Percentiles rank a stretch among this genome's conserved stretches.
These are phyloP conservation scores for Leccinum barrowsii DNA, from an alignment of 768 basidiomycete genomes.

Conservation along the genomic window DNA sequence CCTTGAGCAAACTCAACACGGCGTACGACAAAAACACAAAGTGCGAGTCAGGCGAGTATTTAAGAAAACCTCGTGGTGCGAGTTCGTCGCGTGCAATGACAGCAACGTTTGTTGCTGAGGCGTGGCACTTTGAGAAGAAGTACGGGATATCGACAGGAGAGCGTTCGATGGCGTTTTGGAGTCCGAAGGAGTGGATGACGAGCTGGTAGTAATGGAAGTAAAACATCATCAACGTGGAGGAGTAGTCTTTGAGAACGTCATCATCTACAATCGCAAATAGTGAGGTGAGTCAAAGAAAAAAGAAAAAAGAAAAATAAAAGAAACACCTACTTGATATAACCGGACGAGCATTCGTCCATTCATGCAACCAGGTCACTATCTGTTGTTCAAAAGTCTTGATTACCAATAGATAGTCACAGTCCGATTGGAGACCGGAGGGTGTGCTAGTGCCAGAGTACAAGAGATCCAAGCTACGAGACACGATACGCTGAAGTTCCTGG, in stretches of 20 bases:
- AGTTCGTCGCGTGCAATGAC: slow-evolving; percentile 74
- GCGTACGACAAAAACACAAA: slow-evolving; percentile 94
- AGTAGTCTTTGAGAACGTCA: slow-evolving; percentile 26
- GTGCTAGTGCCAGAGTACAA: slow-evolving; percentile 81
- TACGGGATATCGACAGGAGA: slow-evolving; percentile 70
- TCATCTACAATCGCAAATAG: slow-evolving; percentile 18
- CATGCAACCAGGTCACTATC: slow-evolving; percentile 57
- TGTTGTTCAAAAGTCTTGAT: slow-evolving; percentile 85
- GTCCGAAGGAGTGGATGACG: slow-evolving; percentile 91
- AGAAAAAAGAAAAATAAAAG: background rate
- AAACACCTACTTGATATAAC: slow-evolving; percentile 16
- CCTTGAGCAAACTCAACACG: slow-evolving; percentile 89
- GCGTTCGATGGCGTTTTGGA: slow-evolving; percentile 92
- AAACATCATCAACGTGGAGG: slow-evolving; percentile 47
- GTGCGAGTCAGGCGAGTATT: slow-evolving; percentile 85
- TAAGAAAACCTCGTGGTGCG: slow-evolving; percentile 71
- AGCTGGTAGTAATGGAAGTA: slow-evolving; percentile 85
- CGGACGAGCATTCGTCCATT: slow-evolving; percentile 37
- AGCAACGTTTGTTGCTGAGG: slow-evolving; percentile 67
- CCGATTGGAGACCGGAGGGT: slow-evolving; percentile 75
- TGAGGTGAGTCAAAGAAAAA: background rate
- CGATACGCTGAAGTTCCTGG: slow-evolving; percentile 83
- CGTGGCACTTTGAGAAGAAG: slow-evolving; percentile 79
- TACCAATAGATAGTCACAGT: slow-evolving; percentile 81
- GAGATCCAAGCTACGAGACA: slow-evolving; percentile 85